phyloP scores from a whole-genome alignment of 2,329 filamentous ascomycete genomes.

The Colletotrichum euphorbiae region DNA sequence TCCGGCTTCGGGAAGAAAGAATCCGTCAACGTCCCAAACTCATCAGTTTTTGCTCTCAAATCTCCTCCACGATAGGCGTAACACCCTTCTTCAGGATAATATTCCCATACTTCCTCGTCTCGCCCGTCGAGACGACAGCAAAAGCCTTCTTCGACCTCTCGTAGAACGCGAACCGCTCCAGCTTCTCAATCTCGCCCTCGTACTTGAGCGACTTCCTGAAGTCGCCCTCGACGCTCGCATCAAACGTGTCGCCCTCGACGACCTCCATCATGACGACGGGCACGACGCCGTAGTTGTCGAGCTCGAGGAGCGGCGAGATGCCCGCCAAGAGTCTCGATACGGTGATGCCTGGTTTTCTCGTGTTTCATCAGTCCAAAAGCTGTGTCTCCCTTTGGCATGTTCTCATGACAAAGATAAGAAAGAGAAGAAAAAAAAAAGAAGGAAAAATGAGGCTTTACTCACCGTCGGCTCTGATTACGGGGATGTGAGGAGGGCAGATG shows the following conservation, averaged over 20 bases:
- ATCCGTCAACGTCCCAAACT: no score
- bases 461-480: slow-evolving; percentile 34
- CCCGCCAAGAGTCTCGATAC: slow-evolving; percentile 31
- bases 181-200: slow-evolving; percentile 35
- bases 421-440: no score
- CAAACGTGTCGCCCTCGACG: slow-evolving; percentile 34
- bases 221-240: slow-evolving; percentile 34
- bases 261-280: slow-evolving; percentile 39
- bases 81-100: slow-evolving; percentile 37
- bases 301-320: slow-evolving; percentile 33
- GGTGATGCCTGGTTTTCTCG: slow-evolving; percentile 21
- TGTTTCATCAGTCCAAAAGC: not conserved
- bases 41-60: not conserved
- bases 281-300: slow-evolving; percentile 37
- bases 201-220: slow-evolving; percentile 26
- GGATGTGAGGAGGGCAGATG: slow-evolving; percentile 35
- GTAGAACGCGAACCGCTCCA: slow-evolving; percentile 33
- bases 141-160: slow-evolving; percentile 36
- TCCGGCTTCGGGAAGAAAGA: no score
- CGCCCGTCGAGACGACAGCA: slow-evolving; percentile 28
- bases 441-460: not conserved
- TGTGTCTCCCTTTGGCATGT: not conserved
- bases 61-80: slow-evolving; percentile 3
- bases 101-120: slow-evolving; percentile 37
- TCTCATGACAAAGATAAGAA: not conserved